Conservation (phyloP, 2,329 filamentous ascomycete genomes). For the Aureobasidium sp. region DNA sequence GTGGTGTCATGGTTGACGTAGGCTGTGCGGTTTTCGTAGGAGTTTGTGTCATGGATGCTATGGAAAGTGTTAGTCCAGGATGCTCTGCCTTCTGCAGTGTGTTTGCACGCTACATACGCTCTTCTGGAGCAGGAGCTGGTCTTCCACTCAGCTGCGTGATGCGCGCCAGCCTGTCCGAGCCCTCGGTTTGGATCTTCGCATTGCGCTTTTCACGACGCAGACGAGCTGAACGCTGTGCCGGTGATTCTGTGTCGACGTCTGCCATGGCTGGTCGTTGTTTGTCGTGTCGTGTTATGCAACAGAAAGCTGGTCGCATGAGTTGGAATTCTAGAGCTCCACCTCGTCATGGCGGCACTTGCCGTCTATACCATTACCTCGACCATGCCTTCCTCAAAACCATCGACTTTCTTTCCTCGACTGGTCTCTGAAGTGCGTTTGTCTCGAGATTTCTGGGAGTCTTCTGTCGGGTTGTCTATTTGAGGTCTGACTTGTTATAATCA, state of each 20-base stretch:
- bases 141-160: slow-evolving; percentile 64
- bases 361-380: background rate
- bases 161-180: slow-evolving; percentile 59
- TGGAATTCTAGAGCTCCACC: background rate
- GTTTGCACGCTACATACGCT: slow-evolving; percentile 5
- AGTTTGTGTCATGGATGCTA: slow-evolving; percentile 16
- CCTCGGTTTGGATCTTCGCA: slow-evolving; percentile 67
- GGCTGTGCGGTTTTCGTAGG: slow-evolving; percentile 13
- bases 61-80: background rate
- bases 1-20: slow-evolving; percentile 14
- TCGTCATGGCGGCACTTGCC: slow-evolving; percentile 1
- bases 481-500: background rate
- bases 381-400: background rate
- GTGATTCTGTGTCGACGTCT: slow-evolving; percentile 27
- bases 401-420: no score
- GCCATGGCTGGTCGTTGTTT: slow-evolving; percentile 11
- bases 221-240: slow-evolving; percentile 52
- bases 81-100: no score
- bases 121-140: slow-evolving; percentile 24
- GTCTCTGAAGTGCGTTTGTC: no score
- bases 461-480: background rate
- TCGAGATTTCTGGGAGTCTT: background rate
- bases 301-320: slow-evolving; percentile 2
- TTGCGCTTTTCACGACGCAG: slow-evolving; percentile 71
- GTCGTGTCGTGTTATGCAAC: background rate